Evolutionary conservation across 805 yeast species (phyloP), one percentile per base, ranked within the genome.

Genomic region (Candida ponderosae): DNA sequence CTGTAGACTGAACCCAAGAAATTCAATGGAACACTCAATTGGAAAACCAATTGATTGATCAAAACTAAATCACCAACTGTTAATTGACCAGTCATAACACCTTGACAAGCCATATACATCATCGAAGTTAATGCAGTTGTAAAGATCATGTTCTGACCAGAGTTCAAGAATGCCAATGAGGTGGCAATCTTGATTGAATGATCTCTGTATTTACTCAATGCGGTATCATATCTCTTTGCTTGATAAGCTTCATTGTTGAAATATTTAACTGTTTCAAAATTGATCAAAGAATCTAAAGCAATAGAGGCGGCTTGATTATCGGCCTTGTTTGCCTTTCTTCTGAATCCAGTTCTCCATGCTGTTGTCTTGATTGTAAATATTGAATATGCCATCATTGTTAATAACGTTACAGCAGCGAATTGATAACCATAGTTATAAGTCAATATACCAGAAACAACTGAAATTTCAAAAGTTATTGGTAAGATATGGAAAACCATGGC

Each of bases 401-500:
- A 56, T 32, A 87, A 65, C 0, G 98, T 88, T 33, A 90, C 88
- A 5, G 84, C 86, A 3, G 98, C 97, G 64, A 87, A 93, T 18
- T 80, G 69, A 2, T 74, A 60, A 19, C 98, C 98, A 56, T 87
- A 93, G 57, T 90, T 90, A 57, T 89, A 90, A 14, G 96, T 87
- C 47, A 93, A 66, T 32, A 93, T 83, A 39, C 97, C 96, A 56
- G 96, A 85, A 11, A 93, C 98, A 38, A 93, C 81, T 3, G 84
- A 72, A 37, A 93, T 93, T 57, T 93, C 98, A 55, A 93, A 83
- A 4, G 94, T 72, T 30, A 90, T 83, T 8, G 98, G 98, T 26
- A 90, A 66, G 28, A 93, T 89, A 57, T 93, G 97, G 66, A 93
- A 90, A n/a, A 93, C 96, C 95, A 90, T 85, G 3, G 97, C 96